Evolutionary conservation across 305 asterid genomes (phyloP), one percentile per base, ranked within the genome.

Genomic region (Salvia sclarea): DNA sequence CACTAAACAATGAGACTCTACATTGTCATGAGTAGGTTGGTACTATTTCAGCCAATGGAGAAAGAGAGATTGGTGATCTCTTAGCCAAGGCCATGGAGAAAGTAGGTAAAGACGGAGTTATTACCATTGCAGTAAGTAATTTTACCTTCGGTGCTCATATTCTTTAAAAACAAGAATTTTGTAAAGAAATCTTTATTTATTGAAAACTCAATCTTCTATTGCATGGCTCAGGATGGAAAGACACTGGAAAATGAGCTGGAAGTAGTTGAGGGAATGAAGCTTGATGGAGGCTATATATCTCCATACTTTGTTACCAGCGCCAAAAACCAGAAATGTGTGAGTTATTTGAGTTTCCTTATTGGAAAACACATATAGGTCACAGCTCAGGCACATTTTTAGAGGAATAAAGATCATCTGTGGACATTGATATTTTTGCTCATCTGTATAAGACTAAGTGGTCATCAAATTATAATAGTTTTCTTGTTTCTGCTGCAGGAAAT

Each of bases 161-260:
- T n/a, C n/a, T n/a, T 37, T 49, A 24, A 44, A 35, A 52, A 11
- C 59, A 20, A 47, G 31, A 60, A 59, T 17, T 17, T 11, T n/a
- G n/a, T n/a, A n/a, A n/a, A n/a, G n/a, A n/a, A n/a, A 20, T 14
- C 22, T 50, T 70, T 9, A 37, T 49, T 24, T 48, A 40, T 28
- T 17, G 47, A 31, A 47, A 47, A n/a, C 48, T 41, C 17, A n/a
- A 49, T 49, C 30, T 20, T 49, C 56, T 10, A 49, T 49, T 60
- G 31, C 61, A 35, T 68, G 55, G 50, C 69, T 68, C 58, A 92
- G 98, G 98, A 92, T 64, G 98, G 98, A 8, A 89, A 89, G 70
- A 92, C 96, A 8, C 49, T 89, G 78, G 35, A 33, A 2, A 83
- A 87, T 75, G 90, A 87, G 70, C 54, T 87, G 68, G 91, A 87